Percentiles rank a stretch among this genome's conserved stretches.
Evolutionary conservation across 345 rosid species (phyloP).

Genomic region (Salix viminalis): DNA sequence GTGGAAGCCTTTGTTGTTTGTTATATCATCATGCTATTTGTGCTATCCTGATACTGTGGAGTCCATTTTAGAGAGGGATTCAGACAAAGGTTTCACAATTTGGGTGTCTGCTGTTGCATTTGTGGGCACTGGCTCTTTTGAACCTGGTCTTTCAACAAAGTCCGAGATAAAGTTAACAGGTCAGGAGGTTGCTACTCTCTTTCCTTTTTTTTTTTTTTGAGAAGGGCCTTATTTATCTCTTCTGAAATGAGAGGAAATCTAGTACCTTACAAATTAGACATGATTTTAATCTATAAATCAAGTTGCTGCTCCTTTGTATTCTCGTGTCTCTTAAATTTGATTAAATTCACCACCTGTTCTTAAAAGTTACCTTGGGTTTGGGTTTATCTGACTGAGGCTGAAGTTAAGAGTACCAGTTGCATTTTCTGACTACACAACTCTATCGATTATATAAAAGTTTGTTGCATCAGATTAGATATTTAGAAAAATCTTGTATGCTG

Average conservation of each 20-base stretch:
- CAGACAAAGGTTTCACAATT: conserved; percentile 48
- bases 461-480: neutral
- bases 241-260: neutral
- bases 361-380: too few relatives aligned
- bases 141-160: conserved; percentile 35
- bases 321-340: neutral
- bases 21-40: conserved; percentile 70
- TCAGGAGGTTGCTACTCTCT: conserved; percentile 19
- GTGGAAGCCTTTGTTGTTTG: conserved; percentile 78
- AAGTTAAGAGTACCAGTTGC: neutral
- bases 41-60: conserved; percentile 52
- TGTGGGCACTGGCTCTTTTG: conserved; percentile 38
- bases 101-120: conserved; percentile 68
- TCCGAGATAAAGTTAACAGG: conserved; percentile 69
- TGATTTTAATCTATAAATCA: neutral
- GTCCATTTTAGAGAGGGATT: conserved; percentile 47
- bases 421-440: too few relatives aligned
- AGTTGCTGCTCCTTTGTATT: neutral
- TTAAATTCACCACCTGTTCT: too few relatives aligned
- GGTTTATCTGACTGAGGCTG: neutral
- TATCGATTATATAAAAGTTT: neutral
- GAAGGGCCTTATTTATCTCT: neutral
- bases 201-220: too few relatives aligned
- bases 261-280: too few relatives aligned
- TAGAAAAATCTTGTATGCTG: neutral